phyloP scores from a whole-genome alignment of 352 stramenopile species.

The Pseudoperonospora humuli region DNA sequence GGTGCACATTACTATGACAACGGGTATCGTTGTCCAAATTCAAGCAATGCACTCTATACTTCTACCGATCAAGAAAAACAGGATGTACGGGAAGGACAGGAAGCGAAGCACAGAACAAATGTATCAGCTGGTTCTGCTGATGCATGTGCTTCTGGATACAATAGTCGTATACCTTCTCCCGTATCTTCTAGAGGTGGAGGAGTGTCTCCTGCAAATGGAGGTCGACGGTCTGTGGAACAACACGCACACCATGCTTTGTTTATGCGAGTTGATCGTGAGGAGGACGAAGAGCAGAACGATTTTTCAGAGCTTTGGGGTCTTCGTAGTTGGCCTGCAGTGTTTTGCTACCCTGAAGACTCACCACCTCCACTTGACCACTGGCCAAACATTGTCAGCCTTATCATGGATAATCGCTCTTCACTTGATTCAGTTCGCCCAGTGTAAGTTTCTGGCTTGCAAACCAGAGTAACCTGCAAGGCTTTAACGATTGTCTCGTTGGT shows the following conservation, averaged over 20 bases:
- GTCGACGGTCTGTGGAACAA: conserved; percentile 19
- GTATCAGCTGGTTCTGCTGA: conserved; percentile 9
- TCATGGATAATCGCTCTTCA: conserved; percentile 70
- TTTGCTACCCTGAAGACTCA: conserved; percentile 65
- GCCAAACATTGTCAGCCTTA: conserved; percentile 82
- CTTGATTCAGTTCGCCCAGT: conserved; percentile 45
- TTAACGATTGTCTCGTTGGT: background rate
- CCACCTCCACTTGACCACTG: conserved; percentile 57
- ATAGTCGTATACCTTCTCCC: conserved; percentile 22
- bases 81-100: conserved; percentile 21
- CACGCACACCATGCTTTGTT: conserved; percentile 35
- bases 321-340: conserved; percentile 73
- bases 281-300: conserved; percentile 62
- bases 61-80: conserved; percentile 28
- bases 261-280: conserved; percentile 43
- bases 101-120: conserved; percentile 16
- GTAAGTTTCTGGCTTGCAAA: conserved; percentile 23
- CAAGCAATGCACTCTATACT: conserved; percentile 33
- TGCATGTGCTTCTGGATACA: conserved; percentile 13
- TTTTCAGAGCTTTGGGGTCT: conserved; percentile 77
- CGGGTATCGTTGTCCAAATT: conserved; percentile 65
- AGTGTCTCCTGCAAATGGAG: conserved; percentile 16
- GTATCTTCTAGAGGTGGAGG: conserved; percentile 20
- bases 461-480: background rate
- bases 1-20: conserved; percentile 69